These are phyloP conservation scores for Bipolaris oryzae DNA, from an alignment of 2,329 filamentous ascomycete genomes.

Conservation along the genomic window DNA sequence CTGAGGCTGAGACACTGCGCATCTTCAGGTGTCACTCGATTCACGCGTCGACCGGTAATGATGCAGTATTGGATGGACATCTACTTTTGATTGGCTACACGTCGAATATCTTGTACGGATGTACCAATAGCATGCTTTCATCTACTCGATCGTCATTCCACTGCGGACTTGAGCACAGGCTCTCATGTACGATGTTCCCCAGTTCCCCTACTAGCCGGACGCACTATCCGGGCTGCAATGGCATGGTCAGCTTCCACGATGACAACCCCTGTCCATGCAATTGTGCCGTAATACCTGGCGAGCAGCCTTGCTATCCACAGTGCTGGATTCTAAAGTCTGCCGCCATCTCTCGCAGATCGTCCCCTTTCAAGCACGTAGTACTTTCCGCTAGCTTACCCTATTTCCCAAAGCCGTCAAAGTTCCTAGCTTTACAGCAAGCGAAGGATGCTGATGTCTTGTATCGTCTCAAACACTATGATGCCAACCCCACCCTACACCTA, in stretches of 20 bases:
- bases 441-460: slow-evolving; percentile 24
- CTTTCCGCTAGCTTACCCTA: neutral
- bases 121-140: neutral
- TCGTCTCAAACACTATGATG: slow-evolving; percentile 26
- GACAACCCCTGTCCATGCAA: neutral
- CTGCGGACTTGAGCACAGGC: neutral
- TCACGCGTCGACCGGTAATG: slow-evolving; percentile 23
- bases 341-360: neutral
- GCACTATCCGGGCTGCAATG: slow-evolving; percentile 1
- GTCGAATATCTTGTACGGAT: neutral
- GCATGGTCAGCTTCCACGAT: neutral
- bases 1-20: slow-evolving; percentile 35
- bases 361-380: neutral
- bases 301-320: neutral
- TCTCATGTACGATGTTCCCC: neutral
- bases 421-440: slow-evolving; percentile 23
- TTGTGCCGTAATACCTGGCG: neutral
- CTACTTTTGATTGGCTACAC: neutral
- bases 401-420: slow-evolving; percentile 24
- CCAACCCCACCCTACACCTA: slow-evolving; percentile 21
- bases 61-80: slow-evolving; percentile 14
- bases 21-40: slow-evolving; percentile 9
- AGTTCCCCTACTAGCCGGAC: neutral
- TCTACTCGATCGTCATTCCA: neutral
- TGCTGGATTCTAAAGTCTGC: neutral